Conservation (phyloP, 176 grass and related monocot genomes). For the Oryza longistaminata region DNA sequence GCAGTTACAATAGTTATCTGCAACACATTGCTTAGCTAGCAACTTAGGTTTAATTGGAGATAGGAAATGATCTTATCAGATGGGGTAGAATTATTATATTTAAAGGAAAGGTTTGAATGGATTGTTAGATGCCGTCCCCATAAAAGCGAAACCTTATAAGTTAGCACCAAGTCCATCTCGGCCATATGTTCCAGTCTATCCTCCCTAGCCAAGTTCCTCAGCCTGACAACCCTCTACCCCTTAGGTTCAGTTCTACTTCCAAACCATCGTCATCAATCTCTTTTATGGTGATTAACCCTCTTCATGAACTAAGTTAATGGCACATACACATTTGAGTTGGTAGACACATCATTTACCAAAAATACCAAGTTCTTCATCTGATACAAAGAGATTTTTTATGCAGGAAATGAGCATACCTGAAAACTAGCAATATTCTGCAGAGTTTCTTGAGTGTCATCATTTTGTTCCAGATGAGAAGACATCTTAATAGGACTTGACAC, state of each 20-base stretch:
- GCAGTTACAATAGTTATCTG: not conserved
- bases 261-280: not conserved
- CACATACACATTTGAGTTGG: not conserved
- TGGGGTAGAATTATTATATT: not conserved
- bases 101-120: not conserved
- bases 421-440: conserved; percentile 83
- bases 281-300: not conserved
- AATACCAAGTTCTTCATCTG: not conserved
- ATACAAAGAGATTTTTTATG: not conserved
- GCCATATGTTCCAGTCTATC: not conserved
- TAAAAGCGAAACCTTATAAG: not conserved
- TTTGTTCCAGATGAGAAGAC: conserved; percentile 41
- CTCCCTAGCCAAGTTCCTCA: not conserved
- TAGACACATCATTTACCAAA: not conserved
- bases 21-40: not conserved
- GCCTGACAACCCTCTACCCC: not conserved
- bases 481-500: conserved; percentile 30
- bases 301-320: not conserved
- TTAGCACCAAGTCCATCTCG: not conserved
- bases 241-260: not conserved
- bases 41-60: not conserved
- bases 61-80: too few species aligned
- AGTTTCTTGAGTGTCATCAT: conserved; percentile 21
- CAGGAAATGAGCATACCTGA: conserved; percentile 56
- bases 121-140: not conserved